A percentile compares a stretch with the other conserved stretches of the same genome.
Evolutionary conservation across 2,329 filamentous ascomycete species (phyloP).

Genomic region (Drechslerella coelobrocha): DNA sequence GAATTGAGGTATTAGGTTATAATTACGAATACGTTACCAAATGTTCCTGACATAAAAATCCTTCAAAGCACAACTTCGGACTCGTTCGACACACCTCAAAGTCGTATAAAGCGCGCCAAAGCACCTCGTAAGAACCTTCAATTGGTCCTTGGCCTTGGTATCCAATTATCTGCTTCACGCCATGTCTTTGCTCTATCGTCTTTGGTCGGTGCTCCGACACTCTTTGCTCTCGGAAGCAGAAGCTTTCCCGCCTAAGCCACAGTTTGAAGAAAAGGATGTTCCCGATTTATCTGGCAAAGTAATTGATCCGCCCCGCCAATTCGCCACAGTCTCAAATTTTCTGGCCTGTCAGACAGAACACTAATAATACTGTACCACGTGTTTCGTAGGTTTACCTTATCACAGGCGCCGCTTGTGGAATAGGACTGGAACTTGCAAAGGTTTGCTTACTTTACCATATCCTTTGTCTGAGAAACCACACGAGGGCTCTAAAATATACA

Average conservation of each 20-base stretch:
- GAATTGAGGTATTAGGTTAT: too few relatives aligned
- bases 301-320: constrained; percentile 10
- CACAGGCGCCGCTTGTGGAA: constrained; percentile 62
- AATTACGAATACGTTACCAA: too few relatives aligned
- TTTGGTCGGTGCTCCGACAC: constrained; percentile 11
- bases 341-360: too few relatives aligned
- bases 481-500: too few relatives aligned
- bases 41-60: too few relatives aligned
- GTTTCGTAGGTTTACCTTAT: constrained; percentile 60
- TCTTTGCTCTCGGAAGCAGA: constrained; percentile 29
- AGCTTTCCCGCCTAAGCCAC: constrained; percentile 58
- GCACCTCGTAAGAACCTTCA: too few relatives aligned
- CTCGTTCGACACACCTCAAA: too few relatives aligned
- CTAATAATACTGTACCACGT: too few relatives aligned
- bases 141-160: too few relatives aligned
- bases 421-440: constrained; percentile 64
- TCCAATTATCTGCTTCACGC: too few relatives aligned
- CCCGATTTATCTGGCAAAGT: constrained; percentile 59
- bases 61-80: too few relatives aligned
- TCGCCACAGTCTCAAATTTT: not conserved
- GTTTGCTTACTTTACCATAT: constrained; percentile 24
- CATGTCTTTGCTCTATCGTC: constrained; percentile 18
- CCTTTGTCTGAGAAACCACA: not conserved
- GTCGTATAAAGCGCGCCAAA: too few relatives aligned
- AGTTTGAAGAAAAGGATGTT: constrained; percentile 60